phyloP scores from a whole-genome alignment of 495 filamentous ascomycete genomes.

The Neurospora africana region DNA sequence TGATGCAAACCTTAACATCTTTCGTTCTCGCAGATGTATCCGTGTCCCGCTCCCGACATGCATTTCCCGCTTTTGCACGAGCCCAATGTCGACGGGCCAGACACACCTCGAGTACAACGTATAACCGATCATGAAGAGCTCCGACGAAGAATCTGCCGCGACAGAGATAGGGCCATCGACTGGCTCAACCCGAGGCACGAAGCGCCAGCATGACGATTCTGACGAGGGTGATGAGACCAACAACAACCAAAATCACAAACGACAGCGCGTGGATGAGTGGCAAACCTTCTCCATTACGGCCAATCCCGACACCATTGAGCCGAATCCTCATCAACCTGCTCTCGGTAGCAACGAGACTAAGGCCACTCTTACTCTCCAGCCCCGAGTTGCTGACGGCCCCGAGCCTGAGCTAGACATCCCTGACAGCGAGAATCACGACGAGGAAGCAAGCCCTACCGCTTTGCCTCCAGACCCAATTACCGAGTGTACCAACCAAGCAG shows the following conservation, averaged over 20 bases:
- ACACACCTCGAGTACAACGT: not conserved
- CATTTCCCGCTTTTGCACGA: not conserved
- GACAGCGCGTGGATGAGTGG: no score
- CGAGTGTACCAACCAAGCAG: not conserved
- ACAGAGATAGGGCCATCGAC: not conserved
- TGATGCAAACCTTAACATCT: not conserved
- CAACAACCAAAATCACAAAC: not conserved
- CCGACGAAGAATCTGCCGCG: not conserved
- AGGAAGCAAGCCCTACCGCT: not conserved
- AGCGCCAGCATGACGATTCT: not conserved
- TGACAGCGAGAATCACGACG: not conserved
- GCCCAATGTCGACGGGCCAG: not conserved
- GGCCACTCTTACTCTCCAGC: not conserved
- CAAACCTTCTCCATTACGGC: no score
- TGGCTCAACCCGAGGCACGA: not conserved
- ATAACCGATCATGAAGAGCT: not conserved
- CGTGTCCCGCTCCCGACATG: not conserved
- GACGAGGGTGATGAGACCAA: not conserved
- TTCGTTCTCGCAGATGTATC: not conserved
- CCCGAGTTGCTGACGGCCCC: not conserved
- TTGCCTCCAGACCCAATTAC: not conserved
- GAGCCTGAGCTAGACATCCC: not conserved
- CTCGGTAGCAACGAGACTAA: not conserved
- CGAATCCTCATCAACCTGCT: not conserved
- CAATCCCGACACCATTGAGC: not conserved